phyloP scores from a whole-genome alignment of 2,329 filamentous ascomycete species.

The Sphaerostilbella broomeana region DNA sequence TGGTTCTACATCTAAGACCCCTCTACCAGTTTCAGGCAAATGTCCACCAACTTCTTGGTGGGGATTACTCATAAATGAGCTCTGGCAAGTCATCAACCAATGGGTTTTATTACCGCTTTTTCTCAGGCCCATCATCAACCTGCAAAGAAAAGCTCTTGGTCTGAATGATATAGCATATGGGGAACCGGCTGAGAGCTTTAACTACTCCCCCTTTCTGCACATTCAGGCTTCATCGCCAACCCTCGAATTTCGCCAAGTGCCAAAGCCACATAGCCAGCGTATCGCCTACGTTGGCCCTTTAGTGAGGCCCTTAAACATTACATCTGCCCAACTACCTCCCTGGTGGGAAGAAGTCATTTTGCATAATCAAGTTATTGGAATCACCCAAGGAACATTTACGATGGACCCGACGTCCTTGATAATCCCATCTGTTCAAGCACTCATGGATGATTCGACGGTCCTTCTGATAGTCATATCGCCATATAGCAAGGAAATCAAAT shows the following conservation, averaged over 20 bases:
- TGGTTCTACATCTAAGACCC: constrained; percentile 23
- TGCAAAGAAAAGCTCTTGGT: constrained; percentile 24
- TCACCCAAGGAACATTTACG: constrained; percentile 34
- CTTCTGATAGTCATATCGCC: constrained; percentile 30
- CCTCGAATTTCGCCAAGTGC: constrained; percentile 26
- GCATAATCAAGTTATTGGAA: constrained; percentile 26
- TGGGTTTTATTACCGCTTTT: constrained; percentile 23
- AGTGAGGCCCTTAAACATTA: constrained; percentile 19
- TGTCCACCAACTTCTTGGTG: constrained; percentile 23
- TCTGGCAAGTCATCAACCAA: constrained; percentile 22
- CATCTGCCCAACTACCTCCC: constrained; percentile 19
- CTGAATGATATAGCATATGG: constrained; percentile 23
- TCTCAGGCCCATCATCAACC: constrained; percentile 25
- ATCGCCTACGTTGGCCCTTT: constrained; percentile 30
- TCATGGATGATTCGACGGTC: constrained; percentile 21
- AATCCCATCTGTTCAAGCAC: constrained; percentile 30
- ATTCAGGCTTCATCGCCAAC: constrained; percentile 31
- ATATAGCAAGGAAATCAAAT: constrained; percentile 21
- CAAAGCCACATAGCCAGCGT: constrained; percentile 18
- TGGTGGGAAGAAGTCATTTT: constrained; percentile 28
- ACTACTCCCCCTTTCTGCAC: constrained; percentile 32
- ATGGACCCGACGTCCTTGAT: constrained; percentile 32
- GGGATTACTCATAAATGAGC: constrained; percentile 22
- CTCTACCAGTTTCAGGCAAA: constrained; percentile 26
- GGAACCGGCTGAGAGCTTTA: constrained; percentile 26